Base-by-base conservation (phyloP, 306 rosid genomes). In the Inga leiocalycina region DNA sequence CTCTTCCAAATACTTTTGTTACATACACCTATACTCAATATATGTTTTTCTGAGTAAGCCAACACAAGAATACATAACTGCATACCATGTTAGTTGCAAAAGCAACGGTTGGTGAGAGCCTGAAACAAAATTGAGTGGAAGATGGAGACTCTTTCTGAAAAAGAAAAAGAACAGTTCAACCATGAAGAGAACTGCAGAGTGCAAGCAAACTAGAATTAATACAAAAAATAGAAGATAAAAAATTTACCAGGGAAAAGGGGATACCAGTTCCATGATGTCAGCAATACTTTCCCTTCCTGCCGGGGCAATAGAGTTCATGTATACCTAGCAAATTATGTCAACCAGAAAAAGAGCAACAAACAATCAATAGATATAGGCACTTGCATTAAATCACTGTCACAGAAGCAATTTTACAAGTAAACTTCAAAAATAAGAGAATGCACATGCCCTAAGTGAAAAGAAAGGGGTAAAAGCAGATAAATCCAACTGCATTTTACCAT, bases 201-300 rank as follows among this genome's bases (percentile, higher is more conserved):
- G 81, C 67, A 24, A 75, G 72, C 7, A 72, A 73, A 72, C 44
- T 20, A 84, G 61, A 67, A 49, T 68, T 76, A 20, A 72, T 34
- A 86, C 83, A 86, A 86, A 52, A 79, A 78, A 79, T 59, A 27
- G 77, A 80, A 74, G 85, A 86, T 77, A 75, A 89, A 85, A 86
- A 82, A 72, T 80, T 61, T 89, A 88, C 85, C 89, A 71, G 83
- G 90, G 91, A 89, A 91, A 84, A 83, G 87, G 41, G 79, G 92
- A 90, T 95, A 95, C 99, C 99, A 93, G 89, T 90, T 89, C 94
- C 83, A 74, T 88, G 87, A 89, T 70, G 89, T 83, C 85, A 68
- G 77, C 82, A 82, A 85, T 75, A 76, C 87, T 79, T 67, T 84
- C 88, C 68, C 84, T 88, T 76, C 91, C 87, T 74, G 85, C 88